These are phyloP conservation scores for Quercus engelmannii DNA, from an alignment of 306 rosid species.

Conservation along the genomic window DNA sequence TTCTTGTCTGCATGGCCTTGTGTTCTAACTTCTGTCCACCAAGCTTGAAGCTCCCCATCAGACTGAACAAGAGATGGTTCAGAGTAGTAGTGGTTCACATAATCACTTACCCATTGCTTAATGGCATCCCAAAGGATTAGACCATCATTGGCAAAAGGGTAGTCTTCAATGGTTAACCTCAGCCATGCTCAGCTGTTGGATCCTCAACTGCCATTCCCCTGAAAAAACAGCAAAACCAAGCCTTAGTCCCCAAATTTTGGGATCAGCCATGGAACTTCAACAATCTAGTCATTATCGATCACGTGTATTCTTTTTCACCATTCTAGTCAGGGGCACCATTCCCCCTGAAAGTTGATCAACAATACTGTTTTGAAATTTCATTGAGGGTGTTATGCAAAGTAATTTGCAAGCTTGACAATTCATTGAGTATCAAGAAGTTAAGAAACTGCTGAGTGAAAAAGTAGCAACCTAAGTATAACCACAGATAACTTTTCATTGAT, in stretches of 20 bases:
- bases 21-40: too few relatives aligned
- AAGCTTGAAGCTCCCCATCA: too few relatives aligned
- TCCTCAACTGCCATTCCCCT: constrained; percentile 49
- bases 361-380: neutral
- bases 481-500: too few relatives aligned
- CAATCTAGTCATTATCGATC: too few relatives aligned
- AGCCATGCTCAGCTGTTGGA: constrained; percentile 33
- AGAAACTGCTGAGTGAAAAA: neutral
- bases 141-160: constrained; percentile 44
- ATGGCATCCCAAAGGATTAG: too few relatives aligned
- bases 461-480: neutral
- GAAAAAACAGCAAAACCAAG: neutral
- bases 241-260: too few relatives aligned
- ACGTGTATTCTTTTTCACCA: too few relatives aligned
- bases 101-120: constrained; percentile 35
- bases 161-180: constrained; percentile 38
- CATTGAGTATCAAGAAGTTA: neutral
- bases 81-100: too few relatives aligned
- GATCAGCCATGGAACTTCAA: too few relatives aligned
- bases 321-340: constrained; percentile 11
- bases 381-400: neutral
- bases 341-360: constrained; percentile 11
- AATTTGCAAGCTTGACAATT: neutral
- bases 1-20: too few relatives aligned
- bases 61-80: too few relatives aligned